Conservation (phyloP, 2,329 filamentous ascomycete species). For the Niveomyces coronatus region DNA sequence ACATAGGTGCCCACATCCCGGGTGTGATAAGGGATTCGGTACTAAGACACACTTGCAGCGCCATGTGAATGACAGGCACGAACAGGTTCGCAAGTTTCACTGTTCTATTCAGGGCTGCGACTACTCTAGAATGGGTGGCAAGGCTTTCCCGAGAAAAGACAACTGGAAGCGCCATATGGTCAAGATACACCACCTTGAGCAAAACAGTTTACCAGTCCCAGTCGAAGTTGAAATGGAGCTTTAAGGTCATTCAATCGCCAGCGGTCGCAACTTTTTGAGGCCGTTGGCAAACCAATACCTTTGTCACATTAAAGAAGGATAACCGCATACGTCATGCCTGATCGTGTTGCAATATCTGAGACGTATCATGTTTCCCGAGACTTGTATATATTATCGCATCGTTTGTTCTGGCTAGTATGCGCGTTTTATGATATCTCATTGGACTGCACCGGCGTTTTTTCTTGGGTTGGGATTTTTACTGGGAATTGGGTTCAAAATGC, state of each 20-base stretch:
- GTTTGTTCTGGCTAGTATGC: too few species aligned
- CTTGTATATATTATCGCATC: too few species aligned
- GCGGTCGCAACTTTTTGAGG: too few species aligned
- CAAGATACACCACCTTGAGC: constrained; percentile 44
- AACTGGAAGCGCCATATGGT: constrained; percentile 54
- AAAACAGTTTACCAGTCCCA: constrained; percentile 29
- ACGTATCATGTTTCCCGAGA: too few species aligned
- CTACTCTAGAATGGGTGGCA: constrained; percentile 46
- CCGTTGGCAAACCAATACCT: too few species aligned
- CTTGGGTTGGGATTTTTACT: too few species aligned
- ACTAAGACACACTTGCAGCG: constrained; percentile 53
- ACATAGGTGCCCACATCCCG: constrained; percentile 43
- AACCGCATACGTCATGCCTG: too few species aligned
- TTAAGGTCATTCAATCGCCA: constrained; percentile 1
- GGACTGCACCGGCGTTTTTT: too few species aligned
- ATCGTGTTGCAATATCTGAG: too few species aligned
- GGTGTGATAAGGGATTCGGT: constrained; percentile 47
- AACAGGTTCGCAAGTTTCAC: constrained; percentile 49
- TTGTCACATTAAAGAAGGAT: too few species aligned
- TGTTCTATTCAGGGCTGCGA: constrained; percentile 44
- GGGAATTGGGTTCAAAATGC: too few species aligned
- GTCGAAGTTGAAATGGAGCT: constrained; percentile 28
- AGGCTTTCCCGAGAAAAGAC: constrained; percentile 50
- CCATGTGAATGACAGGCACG: constrained; percentile 52
- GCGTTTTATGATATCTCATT: too few species aligned